These are phyloP conservation scores for Manihot esculenta DNA, from an alignment of 441 rosid genomes.

Conservation along the genomic window DNA sequence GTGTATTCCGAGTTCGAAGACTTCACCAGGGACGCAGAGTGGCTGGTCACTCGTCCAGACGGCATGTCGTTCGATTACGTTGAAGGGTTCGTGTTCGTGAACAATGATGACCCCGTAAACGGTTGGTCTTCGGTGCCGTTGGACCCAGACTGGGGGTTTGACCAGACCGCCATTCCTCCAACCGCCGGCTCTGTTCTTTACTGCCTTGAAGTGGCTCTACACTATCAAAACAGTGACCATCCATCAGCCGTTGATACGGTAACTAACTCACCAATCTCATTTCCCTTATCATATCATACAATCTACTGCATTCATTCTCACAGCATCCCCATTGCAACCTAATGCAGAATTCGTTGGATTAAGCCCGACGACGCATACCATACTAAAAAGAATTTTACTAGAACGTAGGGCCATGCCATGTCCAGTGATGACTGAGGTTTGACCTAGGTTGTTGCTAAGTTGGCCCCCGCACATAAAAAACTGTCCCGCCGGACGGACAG, in stretches of 20 bases:
- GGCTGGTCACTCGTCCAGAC: conserved; percentile 54
- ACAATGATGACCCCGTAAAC: conserved; percentile 73
- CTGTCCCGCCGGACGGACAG: conserved; percentile 17
- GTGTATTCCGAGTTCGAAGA: conserved; percentile 73
- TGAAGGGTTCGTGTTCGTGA: conserved; percentile 85
- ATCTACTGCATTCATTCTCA: conserved; percentile 12
- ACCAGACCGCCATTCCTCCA: conserved; percentile 41
- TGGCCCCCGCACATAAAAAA: conserved; percentile 23
- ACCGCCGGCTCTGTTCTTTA: conserved; percentile 74
- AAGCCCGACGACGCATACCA: too few species aligned
- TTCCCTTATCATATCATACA: neutral
- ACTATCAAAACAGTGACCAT: conserved; percentile 42
- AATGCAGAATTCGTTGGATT: neutral
- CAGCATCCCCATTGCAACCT: neutral
- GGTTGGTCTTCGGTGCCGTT: conserved; percentile 84
- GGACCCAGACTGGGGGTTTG: conserved; percentile 38
- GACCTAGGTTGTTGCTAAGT: conserved; percentile 33
- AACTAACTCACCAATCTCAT: conserved; percentile 19
- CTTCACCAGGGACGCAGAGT: conserved; percentile 72
- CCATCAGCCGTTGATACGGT: conserved; percentile 61
- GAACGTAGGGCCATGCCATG: conserved; percentile 9
- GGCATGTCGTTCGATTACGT: conserved; percentile 74
- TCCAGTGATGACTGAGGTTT: conserved; percentile 27
- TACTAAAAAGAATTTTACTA: neutral
- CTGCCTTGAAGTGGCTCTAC: conserved; percentile 79